Conservation (phyloP, 2,329 filamentous ascomycete genomes). For the Aspergillus niger region DNA sequence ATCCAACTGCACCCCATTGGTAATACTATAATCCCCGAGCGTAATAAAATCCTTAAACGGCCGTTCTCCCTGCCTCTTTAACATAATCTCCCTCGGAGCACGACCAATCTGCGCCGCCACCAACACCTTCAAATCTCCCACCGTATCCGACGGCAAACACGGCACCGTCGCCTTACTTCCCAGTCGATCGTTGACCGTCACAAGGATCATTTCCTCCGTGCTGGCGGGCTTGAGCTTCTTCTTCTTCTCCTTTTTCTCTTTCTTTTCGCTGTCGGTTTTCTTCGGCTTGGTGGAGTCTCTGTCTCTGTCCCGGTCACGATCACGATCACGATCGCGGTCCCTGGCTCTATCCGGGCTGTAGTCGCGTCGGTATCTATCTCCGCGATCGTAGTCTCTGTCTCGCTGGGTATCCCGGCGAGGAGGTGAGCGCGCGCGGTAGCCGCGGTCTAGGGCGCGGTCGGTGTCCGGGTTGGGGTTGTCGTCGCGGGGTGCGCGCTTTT, state of each 20-base stretch:
- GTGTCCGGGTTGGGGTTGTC: conserved; percentile 41
- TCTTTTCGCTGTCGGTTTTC: conserved; percentile 29
- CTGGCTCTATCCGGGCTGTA: background rate
- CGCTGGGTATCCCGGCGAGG: conserved; percentile 42
- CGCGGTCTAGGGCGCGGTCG: conserved; percentile 54
- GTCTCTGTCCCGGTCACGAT: background rate
- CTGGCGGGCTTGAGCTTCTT: conserved; percentile 40
- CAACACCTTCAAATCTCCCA: conserved; percentile 45
- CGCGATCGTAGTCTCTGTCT: background rate
- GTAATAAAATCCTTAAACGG: conserved; percentile 91
- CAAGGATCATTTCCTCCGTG: conserved; percentile 84
- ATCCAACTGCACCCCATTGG: conserved; percentile 72
- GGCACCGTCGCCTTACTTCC: conserved; percentile 95
- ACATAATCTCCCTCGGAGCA: conserved; percentile 84
- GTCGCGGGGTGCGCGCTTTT: conserved; percentile 51
- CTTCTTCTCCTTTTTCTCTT: conserved; percentile 48
- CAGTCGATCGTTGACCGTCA: conserved; percentile 91
- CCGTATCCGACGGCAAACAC: conserved; percentile 79
- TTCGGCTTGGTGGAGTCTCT: background rate
- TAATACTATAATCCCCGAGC: conserved; percentile 89
- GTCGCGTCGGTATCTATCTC: background rate
- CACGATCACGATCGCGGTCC: conserved; percentile 3
- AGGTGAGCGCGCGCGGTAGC: conserved; percentile 45
- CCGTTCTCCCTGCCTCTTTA: conserved; percentile 87
- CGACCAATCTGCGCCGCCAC: conserved; percentile 87